Conservation (phyloP, 768 basidiomycete genomes). For the Termitomyces sp. region DNA sequence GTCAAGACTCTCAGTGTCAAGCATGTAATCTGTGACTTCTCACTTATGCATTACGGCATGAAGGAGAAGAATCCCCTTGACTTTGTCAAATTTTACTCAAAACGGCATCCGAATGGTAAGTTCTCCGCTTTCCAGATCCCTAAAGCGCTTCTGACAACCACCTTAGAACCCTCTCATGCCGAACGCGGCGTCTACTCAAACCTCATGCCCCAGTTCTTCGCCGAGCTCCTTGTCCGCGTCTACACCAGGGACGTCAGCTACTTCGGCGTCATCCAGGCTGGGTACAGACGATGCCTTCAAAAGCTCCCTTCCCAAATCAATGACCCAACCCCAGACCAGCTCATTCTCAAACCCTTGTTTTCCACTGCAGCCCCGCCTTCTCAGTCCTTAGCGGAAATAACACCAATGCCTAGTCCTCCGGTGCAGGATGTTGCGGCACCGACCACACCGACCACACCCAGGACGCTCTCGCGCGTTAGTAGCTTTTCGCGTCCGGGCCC, state of each 20-base stretch:
- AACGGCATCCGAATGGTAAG: constrained; percentile 57
- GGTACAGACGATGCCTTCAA: constrained; percentile 34
- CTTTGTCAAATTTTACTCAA: constrained; percentile 72
- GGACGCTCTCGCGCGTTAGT: constrained; percentile 20
- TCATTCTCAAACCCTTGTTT: neutral
- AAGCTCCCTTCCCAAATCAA: neutral
- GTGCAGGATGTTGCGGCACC: constrained; percentile 26
- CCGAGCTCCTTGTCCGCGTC: constrained; percentile 66
- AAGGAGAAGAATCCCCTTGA: constrained; percentile 66
- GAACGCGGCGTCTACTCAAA: constrained; percentile 60
- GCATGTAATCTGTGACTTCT: constrained; percentile 64
- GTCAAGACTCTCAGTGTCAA: constrained; percentile 36
- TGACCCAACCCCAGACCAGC: neutral
- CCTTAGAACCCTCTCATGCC: constrained; percentile 43
- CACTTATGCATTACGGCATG: constrained; percentile 79
- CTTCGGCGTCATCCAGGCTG: constrained; percentile 64
- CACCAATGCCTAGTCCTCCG: constrained; percentile 30
- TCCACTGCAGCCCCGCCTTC: neutral
- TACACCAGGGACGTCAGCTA: constrained; percentile 65
- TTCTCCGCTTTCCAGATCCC: neutral
- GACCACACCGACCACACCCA: constrained; percentile 16
- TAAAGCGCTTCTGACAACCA: neutral
- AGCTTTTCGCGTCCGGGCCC: constrained; percentile 25
- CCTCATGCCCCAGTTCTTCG: constrained; percentile 63
- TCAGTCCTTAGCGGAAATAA: neutral